Evolutionary conservation across 805 yeast genomes (phyloP).

Genomic region (Maudiozyma turicensis): DNA sequence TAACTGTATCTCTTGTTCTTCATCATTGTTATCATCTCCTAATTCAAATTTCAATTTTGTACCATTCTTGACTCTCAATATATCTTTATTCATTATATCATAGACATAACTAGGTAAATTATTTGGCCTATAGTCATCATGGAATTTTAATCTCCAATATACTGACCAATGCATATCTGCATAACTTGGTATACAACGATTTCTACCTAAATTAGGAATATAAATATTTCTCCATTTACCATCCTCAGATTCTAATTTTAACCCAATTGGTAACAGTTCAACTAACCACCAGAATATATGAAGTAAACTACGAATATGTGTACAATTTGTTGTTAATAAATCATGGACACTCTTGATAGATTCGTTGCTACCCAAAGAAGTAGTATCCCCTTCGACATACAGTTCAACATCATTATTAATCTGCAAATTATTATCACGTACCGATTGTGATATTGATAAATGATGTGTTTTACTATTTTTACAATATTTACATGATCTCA

Average conservation of each 20-base stretch:
- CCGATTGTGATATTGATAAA: neutral
- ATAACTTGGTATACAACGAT: slow-evolving; percentile 39
- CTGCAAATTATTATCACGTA: neutral
- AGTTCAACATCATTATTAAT: neutral
- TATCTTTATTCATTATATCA: slow-evolving; percentile 15
- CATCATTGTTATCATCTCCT: neutral
- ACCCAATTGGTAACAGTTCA: slow-evolving; percentile 52
- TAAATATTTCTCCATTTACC: slow-evolving; percentile 44
- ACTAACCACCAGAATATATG: slow-evolving; percentile 48
- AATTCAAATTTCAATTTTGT: too few species aligned
- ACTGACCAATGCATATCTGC: slow-evolving; percentile 56
- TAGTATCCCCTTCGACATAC: neutral
- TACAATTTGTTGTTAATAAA: slow-evolving; percentile 3
- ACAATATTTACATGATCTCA: neutral
- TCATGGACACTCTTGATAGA: neutral
- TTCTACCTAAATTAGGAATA: slow-evolving; percentile 48
- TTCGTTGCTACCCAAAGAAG: neutral
- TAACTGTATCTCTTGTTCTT: neutral
- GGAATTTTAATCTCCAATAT: slow-evolving; percentile 42
- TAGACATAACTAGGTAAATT: slow-evolving; percentile 34
- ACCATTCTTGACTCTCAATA: slow-evolving; percentile 2
- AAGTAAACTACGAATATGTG: slow-evolving; percentile 4
- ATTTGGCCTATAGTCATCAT: slow-evolving; percentile 36
- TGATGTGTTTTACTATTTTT: neutral
- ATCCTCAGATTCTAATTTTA: slow-evolving; percentile 36